A percentile compares a stretch with the other conserved stretches of the same genome.
Evolutionary conservation across 768 basidiomycete species (phyloP).

Genomic region (Wakefieldia striispora): DNA sequence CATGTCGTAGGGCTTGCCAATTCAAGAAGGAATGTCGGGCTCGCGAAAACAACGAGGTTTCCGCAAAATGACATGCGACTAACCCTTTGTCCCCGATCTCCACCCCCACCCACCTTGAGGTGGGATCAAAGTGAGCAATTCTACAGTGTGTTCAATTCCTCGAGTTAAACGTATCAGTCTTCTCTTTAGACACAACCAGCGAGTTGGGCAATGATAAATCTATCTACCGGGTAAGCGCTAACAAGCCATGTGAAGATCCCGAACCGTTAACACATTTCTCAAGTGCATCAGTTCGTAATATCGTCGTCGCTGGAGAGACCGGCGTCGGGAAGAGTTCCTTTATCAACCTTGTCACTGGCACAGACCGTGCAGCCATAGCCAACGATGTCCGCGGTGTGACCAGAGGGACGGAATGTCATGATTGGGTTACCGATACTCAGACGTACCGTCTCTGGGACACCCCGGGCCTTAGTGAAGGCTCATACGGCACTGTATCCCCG

Average conservation of each 20-base stretch:
- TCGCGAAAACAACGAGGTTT: conserved; percentile 24
- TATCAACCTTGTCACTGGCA: conserved; percentile 28
- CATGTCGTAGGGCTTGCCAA: conserved; percentile 17
- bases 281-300: conserved; percentile 22
- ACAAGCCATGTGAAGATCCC: neutral
- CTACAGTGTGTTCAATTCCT: neutral
- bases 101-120: conserved; percentile 1
- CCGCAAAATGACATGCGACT: conserved; percentile 3
- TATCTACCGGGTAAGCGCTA: conserved; percentile 3
- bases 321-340: conserved; percentile 33
- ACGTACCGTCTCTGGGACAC: conserved; percentile 33
- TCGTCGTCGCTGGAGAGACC: conserved; percentile 29
- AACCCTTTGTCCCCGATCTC: conserved; percentile 6
- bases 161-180: neutral
- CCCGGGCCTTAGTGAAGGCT: conserved; percentile 30
- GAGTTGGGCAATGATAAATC: conserved; percentile 6
- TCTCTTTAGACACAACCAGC: conserved; percentile 1
- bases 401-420: conserved; percentile 17
- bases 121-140: conserved; percentile 2
- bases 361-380: conserved; percentile 19
- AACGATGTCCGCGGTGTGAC: conserved; percentile 26
- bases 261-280: conserved; percentile 7
- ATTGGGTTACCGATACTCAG: conserved; percentile 12
- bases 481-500: conserved; percentile 21
- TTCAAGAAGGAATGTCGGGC: conserved; percentile 17